phyloP scores from a whole-genome alignment of 345 rosid genomes.

The Kernera saxatilis region DNA sequence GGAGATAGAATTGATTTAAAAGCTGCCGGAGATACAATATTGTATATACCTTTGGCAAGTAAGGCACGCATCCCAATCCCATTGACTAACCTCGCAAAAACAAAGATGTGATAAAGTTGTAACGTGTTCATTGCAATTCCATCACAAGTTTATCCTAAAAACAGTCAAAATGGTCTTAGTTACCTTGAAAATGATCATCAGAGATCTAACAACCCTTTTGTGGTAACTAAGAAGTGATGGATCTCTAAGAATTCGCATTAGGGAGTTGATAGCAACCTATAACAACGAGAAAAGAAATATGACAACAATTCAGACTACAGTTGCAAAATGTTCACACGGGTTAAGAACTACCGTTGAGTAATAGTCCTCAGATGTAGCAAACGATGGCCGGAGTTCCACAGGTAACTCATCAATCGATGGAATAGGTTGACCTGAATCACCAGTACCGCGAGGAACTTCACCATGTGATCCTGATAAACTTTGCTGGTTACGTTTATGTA shows the following conservation, averaged over 20 bases:
- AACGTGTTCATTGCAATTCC: neutral
- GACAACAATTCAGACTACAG: conserved; percentile 17
- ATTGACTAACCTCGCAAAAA: conserved; percentile 79
- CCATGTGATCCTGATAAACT: conserved; percentile 75
- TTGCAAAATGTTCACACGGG: neutral
- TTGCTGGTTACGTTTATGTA: conserved; percentile 83
- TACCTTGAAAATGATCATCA: conserved; percentile 98
- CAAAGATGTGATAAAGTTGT: conserved; percentile 6
- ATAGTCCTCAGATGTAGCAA: conserved; percentile 95
- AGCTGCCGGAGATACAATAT: conserved; percentile 11
- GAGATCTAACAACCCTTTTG: conserved; percentile 95
- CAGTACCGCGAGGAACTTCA: conserved; percentile 78
- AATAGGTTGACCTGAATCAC: conserved; percentile 94
- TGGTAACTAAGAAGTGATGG: conserved; percentile 94
- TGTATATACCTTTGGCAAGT: conserved; percentile 63
- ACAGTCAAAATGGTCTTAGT: neutral
- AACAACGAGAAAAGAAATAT: conserved; percentile 17
- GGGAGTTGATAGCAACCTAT: conserved; percentile 97
- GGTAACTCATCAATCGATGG: conserved; percentile 81
- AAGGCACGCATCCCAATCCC: conserved; percentile 97
- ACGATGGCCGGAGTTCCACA: conserved; percentile 87
- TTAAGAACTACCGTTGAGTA: conserved; percentile 69
- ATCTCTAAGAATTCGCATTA: conserved; percentile 96
- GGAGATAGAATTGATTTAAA: conserved; percentile 4
- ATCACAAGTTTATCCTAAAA: neutral